These are phyloP conservation scores for Calocera cornea DNA, from an alignment of 768 basidiomycete species.

Conservation along the genomic window DNA sequence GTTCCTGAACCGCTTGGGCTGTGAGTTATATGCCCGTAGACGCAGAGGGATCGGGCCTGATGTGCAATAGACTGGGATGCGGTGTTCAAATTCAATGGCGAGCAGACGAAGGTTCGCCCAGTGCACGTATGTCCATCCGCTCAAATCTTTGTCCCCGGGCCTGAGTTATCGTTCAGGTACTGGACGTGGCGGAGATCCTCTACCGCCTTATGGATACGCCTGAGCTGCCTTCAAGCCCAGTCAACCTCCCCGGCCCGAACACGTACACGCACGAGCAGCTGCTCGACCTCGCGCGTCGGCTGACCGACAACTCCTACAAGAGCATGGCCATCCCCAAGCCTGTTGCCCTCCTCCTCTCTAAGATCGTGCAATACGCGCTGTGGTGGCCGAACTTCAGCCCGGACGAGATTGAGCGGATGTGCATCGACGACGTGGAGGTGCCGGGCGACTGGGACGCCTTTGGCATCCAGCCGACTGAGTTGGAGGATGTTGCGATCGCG, in stretches of 20 bases:
- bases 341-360: slow-evolving; percentile 51
- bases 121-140: slow-evolving; percentile 50
- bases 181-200: slow-evolving; percentile 88
- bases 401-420: slow-evolving; percentile 81
- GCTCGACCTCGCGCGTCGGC: slow-evolving; percentile 46
- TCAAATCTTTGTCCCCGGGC: not conserved
- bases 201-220: slow-evolving; percentile 56
- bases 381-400: slow-evolving; percentile 93
- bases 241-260: slow-evolving; percentile 80
- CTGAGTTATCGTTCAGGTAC: slow-evolving; percentile 38
- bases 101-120: slow-evolving; percentile 74
- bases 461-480: slow-evolving; percentile 65
- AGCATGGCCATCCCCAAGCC: slow-evolving; percentile 66
- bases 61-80: slow-evolving; percentile 66
- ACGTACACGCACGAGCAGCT: slow-evolving; percentile 59
- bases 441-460: slow-evolving; percentile 73
- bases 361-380: slow-evolving; percentile 41
- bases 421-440: slow-evolving; percentile 62
- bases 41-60: not conserved
- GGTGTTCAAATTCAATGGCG: slow-evolving; percentile 88
- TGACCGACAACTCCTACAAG: slow-evolving; percentile 62
- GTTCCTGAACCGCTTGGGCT: slow-evolving; percentile 78
- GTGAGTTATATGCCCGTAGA: slow-evolving; percentile 35
- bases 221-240: slow-evolving; percentile 43
- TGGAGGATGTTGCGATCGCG: slow-evolving; percentile 79